Evolutionary conservation across 495 filamentous ascomycete species (phyloP), one percentile per base, ranked within the genome.

Genomic region (Aspergillus carlsbadensis): DNA sequence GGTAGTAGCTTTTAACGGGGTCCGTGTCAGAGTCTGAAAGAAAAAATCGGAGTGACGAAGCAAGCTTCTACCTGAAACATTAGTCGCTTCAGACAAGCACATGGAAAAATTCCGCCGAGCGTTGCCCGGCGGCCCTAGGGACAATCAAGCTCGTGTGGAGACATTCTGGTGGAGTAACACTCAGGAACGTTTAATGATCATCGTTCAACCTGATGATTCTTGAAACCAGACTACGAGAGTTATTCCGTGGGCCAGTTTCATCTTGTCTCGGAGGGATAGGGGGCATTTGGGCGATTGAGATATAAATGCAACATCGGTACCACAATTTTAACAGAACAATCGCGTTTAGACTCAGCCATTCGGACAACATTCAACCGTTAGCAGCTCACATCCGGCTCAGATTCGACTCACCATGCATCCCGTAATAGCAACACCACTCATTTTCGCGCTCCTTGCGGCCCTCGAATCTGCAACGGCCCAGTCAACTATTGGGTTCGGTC

Each of bases 401-500:
- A n/a, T n/a, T 41, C 8, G 6, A 41, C 3, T 45, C 49, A 52
- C 2, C 0, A 53, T 53, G 51, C 11, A 13, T 21, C 24, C 14
- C 24, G 13, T 15, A 1, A 15, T 11, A 13, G n/a, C 7, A 7
- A 21, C 1, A 21, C 52, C 6, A 4, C 26, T 29, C 26, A 45
- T 45, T 45, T 11, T 36, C 33, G 54, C 50, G 10, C 20, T 60
- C 7, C 55, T 68, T 34, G 48, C 62, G 24, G 22, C 52, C 20
- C 33, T 63, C 17, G 56, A 42, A 29, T 34, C 57, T n/a, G 61
- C 50, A 15, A 35, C 56, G 31, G 64, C 52, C 15, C 63, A 66
- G 22, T 35, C 37, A 10, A 64, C 54, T 35, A 50, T 71, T 29
- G 58, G 64, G 10, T 73, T 73, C 35, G 70, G 70, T 3, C 70